Evolutionary conservation across 139 green algal genomes (phyloP).

Genomic region (Chlorella sp.): DNA sequence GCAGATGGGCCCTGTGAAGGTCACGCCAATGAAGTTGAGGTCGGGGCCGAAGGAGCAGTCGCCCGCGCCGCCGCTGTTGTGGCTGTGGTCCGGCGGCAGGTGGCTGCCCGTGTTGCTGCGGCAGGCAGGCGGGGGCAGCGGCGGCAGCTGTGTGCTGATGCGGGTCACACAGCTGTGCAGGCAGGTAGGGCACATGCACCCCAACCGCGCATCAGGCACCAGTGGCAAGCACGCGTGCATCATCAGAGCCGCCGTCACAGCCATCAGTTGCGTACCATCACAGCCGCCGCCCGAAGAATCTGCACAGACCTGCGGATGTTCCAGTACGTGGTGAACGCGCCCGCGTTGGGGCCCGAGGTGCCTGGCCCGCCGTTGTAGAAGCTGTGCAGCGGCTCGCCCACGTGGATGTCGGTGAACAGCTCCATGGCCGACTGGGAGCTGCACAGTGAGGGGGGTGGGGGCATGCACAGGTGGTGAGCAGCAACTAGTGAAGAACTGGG

Average conservation of each 20-base stretch:
- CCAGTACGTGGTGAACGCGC: slow-evolving; percentile 34
- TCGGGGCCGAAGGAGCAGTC: slow-evolving; percentile 23
- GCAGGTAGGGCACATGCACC: no score
- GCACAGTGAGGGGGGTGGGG: neutral
- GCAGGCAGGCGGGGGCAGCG: neutral
- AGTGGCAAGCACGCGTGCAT: no score
- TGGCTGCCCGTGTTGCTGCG: neutral
- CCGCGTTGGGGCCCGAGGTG: neutral
- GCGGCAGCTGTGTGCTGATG: neutral
- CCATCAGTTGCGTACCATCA: no score
- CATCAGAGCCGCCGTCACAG: no score
- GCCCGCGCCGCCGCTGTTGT: neutral
- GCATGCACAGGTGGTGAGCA: no score
- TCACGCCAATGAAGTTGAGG: slow-evolving; percentile 7
- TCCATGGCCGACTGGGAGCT: neutral
- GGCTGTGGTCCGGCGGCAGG: neutral
- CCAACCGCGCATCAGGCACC: no score
- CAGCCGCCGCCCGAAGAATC: no score
- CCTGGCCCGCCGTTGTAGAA: slow-evolving; percentile 17
- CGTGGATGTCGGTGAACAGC: slow-evolving; percentile 22
- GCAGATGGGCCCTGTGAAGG: neutral
- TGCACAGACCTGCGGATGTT: slow-evolving; percentile 35
- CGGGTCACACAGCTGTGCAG: no score
- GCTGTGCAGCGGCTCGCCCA: neutral
- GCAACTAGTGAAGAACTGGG: no score